Evolutionary conservation across 345 rosid species (phyloP), one percentile per base, ranked within the genome.

Genomic region (Chamaenerion angustifolium): DNA sequence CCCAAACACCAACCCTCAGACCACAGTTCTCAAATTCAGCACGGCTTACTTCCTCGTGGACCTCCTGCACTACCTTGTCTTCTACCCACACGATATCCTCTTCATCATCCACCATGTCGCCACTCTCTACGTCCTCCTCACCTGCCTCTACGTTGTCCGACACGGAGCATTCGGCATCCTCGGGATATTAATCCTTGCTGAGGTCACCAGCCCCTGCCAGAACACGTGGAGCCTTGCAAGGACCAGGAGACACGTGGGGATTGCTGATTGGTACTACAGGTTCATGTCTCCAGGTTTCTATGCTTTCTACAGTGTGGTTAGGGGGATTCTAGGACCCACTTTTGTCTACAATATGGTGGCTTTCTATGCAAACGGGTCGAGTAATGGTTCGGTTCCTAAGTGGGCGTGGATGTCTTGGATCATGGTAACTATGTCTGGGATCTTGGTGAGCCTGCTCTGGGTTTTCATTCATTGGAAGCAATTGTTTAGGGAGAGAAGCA

Each of bases 391-490:
- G 44, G 40, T 86, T 55, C 92, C 94, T 8, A 48, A 43, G 57
- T 90, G 98, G 98, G 88, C 73, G 49, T 76, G 98, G 98, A 8
- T 61, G n/a, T 90, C 94, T 47, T 83, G 98, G 98, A 68, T 78
- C 43, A 51, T 75, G 60, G 79, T 90, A 41, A 79, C 70, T 55
- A 73, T 50, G 1, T 50, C 56, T 16, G 94, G 84, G 51, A 76
- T 81, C 31, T 42, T 75, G 58, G 69, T 73, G 54, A 83, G 95
- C 66, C 35, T 77, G 17, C 48, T 73, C 42, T 85, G 98, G 98
- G 70, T 81, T 45, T 58, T 57, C 13, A 66, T 66, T 48, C 69
- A 80, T 31, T 83, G 95, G 98, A 10, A 55, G 14, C 53, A 49
- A 25, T 83, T 82, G 94, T 73, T 45, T 27, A 64, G 64, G 48